Conservation (phyloP, 495 filamentous ascomycete species). For the Penicillium malachiteum region DNA sequence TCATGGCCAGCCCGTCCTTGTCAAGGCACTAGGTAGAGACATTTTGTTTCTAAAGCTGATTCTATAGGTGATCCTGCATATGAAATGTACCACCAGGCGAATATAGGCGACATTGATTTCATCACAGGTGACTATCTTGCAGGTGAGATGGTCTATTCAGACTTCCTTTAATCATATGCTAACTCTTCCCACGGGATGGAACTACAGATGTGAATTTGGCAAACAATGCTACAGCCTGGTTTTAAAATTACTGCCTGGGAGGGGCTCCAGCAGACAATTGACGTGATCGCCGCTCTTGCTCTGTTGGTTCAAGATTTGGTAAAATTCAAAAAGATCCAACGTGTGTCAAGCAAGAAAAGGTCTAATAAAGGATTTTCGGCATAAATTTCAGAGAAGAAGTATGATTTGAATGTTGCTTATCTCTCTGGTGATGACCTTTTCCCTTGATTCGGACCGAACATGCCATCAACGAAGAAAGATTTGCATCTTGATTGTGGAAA, state of each 20-base stretch:
- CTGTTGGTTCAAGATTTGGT: constrained; percentile 37
- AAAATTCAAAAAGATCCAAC: neutral
- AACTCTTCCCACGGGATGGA: neutral
- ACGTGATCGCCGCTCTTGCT: constrained; percentile 41
- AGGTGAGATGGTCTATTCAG: constrained; percentile 31
- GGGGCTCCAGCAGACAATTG: constrained; percentile 42
- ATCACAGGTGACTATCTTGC: constrained; percentile 59
- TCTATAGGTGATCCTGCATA: constrained; percentile 40
- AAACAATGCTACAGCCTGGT: constrained; percentile 43
- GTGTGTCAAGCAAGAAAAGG: neutral
- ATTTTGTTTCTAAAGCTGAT: neutral
- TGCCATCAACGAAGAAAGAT: constrained; percentile 25
- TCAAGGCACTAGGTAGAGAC: neutral
- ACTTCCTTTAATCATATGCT: too few relatives aligned
- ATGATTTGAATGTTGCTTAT: constrained; percentile 44
- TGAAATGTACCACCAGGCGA: constrained; percentile 46
- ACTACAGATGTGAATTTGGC: constrained; percentile 47
- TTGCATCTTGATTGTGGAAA: constrained; percentile 40
- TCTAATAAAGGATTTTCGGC: neutral
- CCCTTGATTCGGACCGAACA: constrained; percentile 24
- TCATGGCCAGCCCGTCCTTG: constrained; percentile 26
- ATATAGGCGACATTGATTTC: constrained; percentile 49
- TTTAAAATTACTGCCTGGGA: constrained; percentile 47
- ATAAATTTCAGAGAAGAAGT: constrained; percentile 25
- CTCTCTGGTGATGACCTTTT: constrained; percentile 47